These are phyloP conservation scores for Erythrophleum ivorense DNA, from an alignment of 331 rosid genomes.

Conservation along the genomic window DNA sequence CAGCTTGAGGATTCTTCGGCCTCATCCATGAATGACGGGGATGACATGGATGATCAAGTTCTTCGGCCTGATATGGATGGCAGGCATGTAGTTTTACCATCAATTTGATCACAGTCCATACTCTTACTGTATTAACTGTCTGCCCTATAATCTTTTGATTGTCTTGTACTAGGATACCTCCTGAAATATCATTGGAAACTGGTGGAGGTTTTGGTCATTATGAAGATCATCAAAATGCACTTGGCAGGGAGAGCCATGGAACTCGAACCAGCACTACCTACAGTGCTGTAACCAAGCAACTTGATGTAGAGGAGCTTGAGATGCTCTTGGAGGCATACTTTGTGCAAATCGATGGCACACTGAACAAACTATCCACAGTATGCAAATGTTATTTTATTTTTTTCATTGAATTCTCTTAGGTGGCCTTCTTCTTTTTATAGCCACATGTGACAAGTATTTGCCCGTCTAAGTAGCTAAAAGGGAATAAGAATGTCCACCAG, in stretches of 20 bases:
- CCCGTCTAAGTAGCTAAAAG: neutral
- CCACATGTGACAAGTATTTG: neutral
- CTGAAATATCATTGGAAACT: constrained; percentile 48
- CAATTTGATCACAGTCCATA: neutral
- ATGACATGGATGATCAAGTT: constrained; percentile 53
- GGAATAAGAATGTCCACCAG: neutral
- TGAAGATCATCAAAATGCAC: constrained; percentile 39
- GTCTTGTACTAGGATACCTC: constrained; percentile 17
- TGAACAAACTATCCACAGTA: constrained; percentile 94
- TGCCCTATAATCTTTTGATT: neutral
- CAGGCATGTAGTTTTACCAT: constrained; percentile 49
- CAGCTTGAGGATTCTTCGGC: constrained; percentile 66
- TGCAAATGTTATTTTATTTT: neutral
- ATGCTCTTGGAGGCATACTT: constrained; percentile 99
- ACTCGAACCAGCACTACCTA: constrained; percentile 69
- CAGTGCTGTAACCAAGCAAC: constrained; percentile 71
- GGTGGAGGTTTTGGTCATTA: constrained; percentile 14
- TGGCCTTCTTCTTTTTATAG: neutral
- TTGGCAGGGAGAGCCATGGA: constrained; percentile 60
- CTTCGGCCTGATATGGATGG: constrained; percentile 47
- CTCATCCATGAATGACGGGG: constrained; percentile 56
- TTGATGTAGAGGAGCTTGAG: constrained; percentile 97
- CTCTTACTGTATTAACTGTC: neutral
- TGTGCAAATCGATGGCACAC: constrained; percentile 95
- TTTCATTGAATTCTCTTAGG: neutral